phyloP scores from a whole-genome alignment of 2,329 filamentous ascomycete genomes.

The Botrytis hyacinthi region DNA sequence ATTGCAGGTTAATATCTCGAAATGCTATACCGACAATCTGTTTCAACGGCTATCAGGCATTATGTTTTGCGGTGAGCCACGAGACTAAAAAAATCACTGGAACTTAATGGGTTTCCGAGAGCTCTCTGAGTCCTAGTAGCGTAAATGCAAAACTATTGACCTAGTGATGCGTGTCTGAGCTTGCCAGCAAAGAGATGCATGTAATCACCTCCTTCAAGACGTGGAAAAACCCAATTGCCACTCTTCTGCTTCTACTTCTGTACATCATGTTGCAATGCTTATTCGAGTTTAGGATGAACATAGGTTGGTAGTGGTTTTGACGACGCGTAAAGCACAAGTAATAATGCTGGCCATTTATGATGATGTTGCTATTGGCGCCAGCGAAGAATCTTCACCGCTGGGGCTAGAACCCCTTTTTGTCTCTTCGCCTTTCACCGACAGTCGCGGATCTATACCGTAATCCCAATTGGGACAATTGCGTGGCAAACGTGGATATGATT shows the following conservation, averaged over 20 bases:
- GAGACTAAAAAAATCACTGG: not conserved
- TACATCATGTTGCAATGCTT: slow-evolving; percentile 6
- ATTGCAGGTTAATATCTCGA: not conserved
- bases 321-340: slow-evolving; percentile 1
- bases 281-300: not conserved
- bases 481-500: slow-evolving; percentile 16
- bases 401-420: slow-evolving; percentile 16
- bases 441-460: slow-evolving; percentile 1
- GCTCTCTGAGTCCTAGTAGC: not conserved
- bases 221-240: slow-evolving; percentile 5
- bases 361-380: slow-evolving; percentile 10
- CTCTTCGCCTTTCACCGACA: slow-evolving; percentile 19
- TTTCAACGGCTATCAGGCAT: not conserved
- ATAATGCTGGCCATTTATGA: slow-evolving; percentile 6
- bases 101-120: not conserved
- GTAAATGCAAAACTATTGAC: not conserved
- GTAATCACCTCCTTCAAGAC: not conserved
- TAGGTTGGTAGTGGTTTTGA: not conserved
- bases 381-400: slow-evolving; percentile 21
- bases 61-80: not conserved
- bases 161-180: not conserved
- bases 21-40: not conserved
- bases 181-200: slow-evolving; percentile 8
- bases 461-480: slow-evolving; percentile 6
- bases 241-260: slow-evolving; percentile 1